Evolutionary conservation across 2,329 filamentous ascomycete species (phyloP), one percentile per base, ranked within the genome.

Genomic region (Ophiocordyceps robertsii): DNA sequence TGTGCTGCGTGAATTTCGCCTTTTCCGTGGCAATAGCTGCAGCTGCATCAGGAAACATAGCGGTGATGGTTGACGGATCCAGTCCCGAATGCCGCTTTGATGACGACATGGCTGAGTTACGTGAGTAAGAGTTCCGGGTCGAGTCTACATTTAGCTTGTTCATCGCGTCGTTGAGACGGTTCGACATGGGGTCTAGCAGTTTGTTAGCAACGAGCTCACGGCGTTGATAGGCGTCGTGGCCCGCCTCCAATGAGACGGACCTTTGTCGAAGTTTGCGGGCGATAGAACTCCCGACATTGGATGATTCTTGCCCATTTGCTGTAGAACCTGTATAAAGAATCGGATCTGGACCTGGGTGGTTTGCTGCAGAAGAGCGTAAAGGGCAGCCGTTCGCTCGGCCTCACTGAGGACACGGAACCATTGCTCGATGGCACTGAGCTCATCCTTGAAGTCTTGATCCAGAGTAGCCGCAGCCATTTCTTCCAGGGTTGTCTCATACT

Each of bases 361-460:
- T 72, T 98, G 92, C 69, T 98, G 92, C 46, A 98, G 73, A 53
- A 98, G 71, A 47, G 92, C 90, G 62, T 98, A 98, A 45, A 96
- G 68, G 39, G 92, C 92, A 47, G 92, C 92, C 17, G 92, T 98
- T 48, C 92, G 77, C 66, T 98, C 92, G 27, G 92, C 89, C 66
- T 96, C 92, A 58, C 90, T 96, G 50, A 98, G 70, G 42, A 98
- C 92, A 48, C 89, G 83, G 65, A 98, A 98, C 92, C 92, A 98
- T 70, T 98, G 92, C 67, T 98, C 92, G 58, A 98, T 98, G 52
- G 92, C 92, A 60, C 88, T 95, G 47, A 98, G 76, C 65, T 98
- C 92, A 64, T 96, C 92, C 69, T 98, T 98, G 72, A 98, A 98
- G 60, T 98, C 92, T 68, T 98, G 92, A 60, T 98, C 92, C 43